A percentile compares a stretch with the other conserved stretches of the same genome.
phyloP scores from a whole-genome alignment of 176 grass and related monocot genomes.

The Coix lacrymajobi region DNA sequence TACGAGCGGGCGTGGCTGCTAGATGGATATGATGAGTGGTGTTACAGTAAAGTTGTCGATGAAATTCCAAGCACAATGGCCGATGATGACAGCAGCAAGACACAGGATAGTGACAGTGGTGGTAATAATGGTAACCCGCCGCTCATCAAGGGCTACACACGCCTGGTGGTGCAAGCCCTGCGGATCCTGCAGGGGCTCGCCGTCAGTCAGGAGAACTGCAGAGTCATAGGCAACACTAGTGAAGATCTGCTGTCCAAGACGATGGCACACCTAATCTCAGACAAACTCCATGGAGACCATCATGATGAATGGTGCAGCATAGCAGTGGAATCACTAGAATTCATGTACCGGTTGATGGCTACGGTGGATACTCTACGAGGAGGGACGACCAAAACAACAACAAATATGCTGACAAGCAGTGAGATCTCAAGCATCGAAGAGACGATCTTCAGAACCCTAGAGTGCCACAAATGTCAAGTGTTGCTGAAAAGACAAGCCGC shows the following conservation, averaged over 20 bases:
- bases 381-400: not conserved
- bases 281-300: not conserved
- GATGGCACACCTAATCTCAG: not conserved
- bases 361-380: not conserved
- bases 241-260: not conserved
- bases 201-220: not conserved
- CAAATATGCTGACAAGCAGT: too few species aligned
- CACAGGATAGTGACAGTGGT: not conserved
- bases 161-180: not conserved
- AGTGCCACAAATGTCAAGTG: not conserved
- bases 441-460: not conserved
- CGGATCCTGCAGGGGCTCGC: not conserved
- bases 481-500: not conserved
- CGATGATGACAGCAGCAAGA: not conserved
- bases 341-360: not conserved
- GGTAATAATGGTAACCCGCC: not conserved
- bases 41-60: accelerated
- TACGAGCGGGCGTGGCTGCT: not conserved
- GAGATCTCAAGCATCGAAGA: not conserved
- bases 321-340: not conserved
- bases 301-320: not conserved
- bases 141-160: too few species aligned
- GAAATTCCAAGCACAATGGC: not conserved
- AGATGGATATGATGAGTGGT: accelerated
- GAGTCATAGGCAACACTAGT: not conserved